A percentile compares a stretch with the other conserved stretches of the same genome.
These are phyloP conservation scores for Cyberlindnera samutprakarnensis DNA, from an alignment of 805 yeast species.

Conservation along the genomic window DNA sequence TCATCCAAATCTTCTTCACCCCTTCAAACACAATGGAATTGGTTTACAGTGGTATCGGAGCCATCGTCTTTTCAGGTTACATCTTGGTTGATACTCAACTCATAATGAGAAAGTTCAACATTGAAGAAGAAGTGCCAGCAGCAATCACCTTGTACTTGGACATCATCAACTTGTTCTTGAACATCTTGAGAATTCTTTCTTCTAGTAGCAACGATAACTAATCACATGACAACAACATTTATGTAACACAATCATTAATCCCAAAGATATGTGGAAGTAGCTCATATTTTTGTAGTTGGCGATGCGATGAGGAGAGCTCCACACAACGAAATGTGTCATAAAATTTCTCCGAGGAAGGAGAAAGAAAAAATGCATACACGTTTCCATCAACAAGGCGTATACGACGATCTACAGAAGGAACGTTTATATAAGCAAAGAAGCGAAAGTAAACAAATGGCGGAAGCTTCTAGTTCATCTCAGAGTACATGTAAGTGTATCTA, in stretches of 20 bases:
- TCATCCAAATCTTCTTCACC: slow-evolving; percentile 59
- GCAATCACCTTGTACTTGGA: slow-evolving; percentile 76
- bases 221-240: no score
- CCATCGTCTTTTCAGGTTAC: slow-evolving; percentile 63
- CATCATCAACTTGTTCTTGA: slow-evolving; percentile 71
- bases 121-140: slow-evolving; percentile 83
- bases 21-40: slow-evolving; percentile 51
- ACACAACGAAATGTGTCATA: no score
- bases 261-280: no score
- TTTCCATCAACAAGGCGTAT: no score
- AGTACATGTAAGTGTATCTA: background rate
- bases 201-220: slow-evolving; percentile 17
- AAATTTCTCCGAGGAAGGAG: no score
- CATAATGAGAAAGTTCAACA: slow-evolving; percentile 63
- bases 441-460: no score
- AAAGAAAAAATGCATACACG: no score
- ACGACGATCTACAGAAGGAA: no score
- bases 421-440: no score
- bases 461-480: background rate
- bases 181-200: slow-evolving; percentile 59
- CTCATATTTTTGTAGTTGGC: no score
- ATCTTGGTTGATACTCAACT: slow-evolving; percentile 77
- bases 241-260: no score
- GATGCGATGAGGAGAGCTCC: no score
- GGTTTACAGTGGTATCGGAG: slow-evolving; percentile 66